phyloP scores from a whole-genome alignment of 2,329 filamentous ascomycete species.

The Sclerotiophoma versabilis region DNA sequence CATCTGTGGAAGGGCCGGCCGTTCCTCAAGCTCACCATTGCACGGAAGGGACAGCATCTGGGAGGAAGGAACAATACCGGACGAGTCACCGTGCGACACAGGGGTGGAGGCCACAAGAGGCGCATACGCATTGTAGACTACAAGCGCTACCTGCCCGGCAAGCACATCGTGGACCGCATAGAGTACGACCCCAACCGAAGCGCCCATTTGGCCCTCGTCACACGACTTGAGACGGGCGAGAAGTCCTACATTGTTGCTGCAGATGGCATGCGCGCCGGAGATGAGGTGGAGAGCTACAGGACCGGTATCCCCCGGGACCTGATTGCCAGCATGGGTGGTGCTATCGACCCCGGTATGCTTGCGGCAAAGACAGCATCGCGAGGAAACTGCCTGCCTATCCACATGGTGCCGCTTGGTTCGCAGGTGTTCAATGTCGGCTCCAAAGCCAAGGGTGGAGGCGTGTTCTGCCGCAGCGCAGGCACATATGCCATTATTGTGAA shows the following conservation, averaged over 20 bases:
- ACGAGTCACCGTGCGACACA: constrained; percentile 85
- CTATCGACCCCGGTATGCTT: constrained; percentile 92
- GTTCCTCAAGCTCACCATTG: constrained; percentile 80
- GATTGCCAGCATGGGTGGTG: constrained; percentile 88
- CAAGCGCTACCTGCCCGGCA: constrained; percentile 75
- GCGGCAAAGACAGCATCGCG: constrained; percentile 92
- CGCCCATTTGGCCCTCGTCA: constrained; percentile 89
- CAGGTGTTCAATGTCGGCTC: constrained; percentile 89
- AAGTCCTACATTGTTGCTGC: constrained; percentile 95
- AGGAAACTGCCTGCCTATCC: constrained; percentile 92
- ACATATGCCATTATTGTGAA: constrained; percentile 88
- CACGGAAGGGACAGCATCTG: constrained; percentile 91
- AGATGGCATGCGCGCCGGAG: constrained; percentile 90
- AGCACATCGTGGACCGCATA: constrained; percentile 89
- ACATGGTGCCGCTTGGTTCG: constrained; percentile 96
- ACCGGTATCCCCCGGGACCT: constrained; percentile 86
- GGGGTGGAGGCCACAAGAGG: constrained; percentile 89
- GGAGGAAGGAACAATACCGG: constrained; percentile 92
- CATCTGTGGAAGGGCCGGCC: constrained; percentile 96
- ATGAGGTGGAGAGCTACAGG: constrained; percentile 90
- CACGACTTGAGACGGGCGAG: constrained; percentile 72
- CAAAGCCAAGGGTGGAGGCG: constrained; percentile 73
- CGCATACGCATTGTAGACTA: constrained; percentile 94
- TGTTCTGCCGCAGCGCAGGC: constrained; percentile 94
- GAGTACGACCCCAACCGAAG: constrained; percentile 95